phyloP scores from a whole-genome alignment of 345 rosid species.

The Brassica rapa region DNA sequence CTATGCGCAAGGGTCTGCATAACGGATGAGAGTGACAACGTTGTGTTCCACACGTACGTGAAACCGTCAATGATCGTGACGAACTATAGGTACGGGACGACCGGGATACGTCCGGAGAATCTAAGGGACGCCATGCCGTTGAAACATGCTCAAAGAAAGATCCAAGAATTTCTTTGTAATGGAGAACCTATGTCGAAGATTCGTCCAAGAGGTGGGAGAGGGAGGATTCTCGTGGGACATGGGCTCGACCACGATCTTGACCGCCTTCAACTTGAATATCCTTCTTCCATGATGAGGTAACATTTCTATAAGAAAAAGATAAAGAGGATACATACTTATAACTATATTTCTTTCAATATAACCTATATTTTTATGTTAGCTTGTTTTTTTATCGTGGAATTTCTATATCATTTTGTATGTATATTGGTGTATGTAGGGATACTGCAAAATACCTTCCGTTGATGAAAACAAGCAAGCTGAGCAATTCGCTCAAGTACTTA shows the following conservation, averaged over 20 bases:
- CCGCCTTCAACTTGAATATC: constrained; percentile 78
- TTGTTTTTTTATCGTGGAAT: neutral
- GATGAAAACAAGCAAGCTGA: constrained; percentile 96
- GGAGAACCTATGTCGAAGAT: constrained; percentile 93
- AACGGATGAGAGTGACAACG: constrained; percentile 70
- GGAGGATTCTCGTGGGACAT: constrained; percentile 92
- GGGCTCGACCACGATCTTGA: constrained; percentile 82
- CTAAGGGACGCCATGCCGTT: constrained; percentile 73
- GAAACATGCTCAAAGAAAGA: constrained; percentile 69
- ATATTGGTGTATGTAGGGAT: constrained; percentile 49
- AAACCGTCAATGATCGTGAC: constrained; percentile 76
- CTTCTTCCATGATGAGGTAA: constrained; percentile 73
- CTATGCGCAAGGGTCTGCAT: constrained; percentile 80
- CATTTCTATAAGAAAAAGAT: neutral
- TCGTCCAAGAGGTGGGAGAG: constrained; percentile 72
- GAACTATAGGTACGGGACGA: constrained; percentile 78
- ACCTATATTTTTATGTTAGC: neutral
- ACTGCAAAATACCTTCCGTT: constrained; percentile 83
- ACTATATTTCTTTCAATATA: constrained; percentile 19
- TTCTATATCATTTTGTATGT: neutral
- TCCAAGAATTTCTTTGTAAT: constrained; percentile 85
- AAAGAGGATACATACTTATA: neutral
- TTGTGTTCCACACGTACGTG: constrained; percentile 75
- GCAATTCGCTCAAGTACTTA: constrained; percentile 84
- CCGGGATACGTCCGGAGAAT: constrained; percentile 76